Conservation (phyloP, 805 yeast genomes). For the Spathaspora boniae region DNA sequence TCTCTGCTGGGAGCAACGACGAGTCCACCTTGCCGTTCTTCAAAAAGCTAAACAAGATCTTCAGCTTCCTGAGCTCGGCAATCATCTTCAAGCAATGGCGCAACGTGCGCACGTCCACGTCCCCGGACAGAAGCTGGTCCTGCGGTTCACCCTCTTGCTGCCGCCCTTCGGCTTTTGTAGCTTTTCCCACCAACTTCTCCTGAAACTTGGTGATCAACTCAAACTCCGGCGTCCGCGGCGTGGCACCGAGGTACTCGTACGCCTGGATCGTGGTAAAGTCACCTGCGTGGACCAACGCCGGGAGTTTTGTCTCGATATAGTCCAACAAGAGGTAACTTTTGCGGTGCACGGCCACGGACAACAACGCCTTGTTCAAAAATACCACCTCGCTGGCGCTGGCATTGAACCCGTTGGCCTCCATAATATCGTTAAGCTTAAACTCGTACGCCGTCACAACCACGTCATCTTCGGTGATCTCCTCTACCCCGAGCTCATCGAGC, state of each 20-base stretch:
- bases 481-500: constrained; percentile 34
- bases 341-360: constrained; percentile 57
- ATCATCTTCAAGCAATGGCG: constrained; percentile 56
- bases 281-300: constrained; percentile 20
- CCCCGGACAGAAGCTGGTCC: too few species aligned
- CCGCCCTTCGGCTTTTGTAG: too few species aligned
- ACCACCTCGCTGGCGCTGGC: constrained; percentile 32
- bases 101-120: constrained; percentile 51
- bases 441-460: constrained; percentile 73
- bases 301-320: constrained; percentile 46
- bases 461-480: constrained; percentile 51
- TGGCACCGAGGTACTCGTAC: constrained; percentile 41
- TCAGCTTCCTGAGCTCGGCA: constrained; percentile 53
- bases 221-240: constrained; percentile 49
- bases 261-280: constrained; percentile 31
- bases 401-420: constrained; percentile 27
- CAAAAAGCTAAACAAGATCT: constrained; percentile 53
- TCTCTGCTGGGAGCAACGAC: constrained; percentile 52
- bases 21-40: constrained; percentile 60
- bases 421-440: constrained; percentile 53
- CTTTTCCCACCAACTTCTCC: constrained; percentile 20
- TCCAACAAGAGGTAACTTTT: constrained; percentile 56
- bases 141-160: too few species aligned
- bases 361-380: constrained; percentile 51
- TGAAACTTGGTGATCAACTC: constrained; percentile 53